These are phyloP conservation scores for Phaseolus coccineus DNA, from an alignment of 331 rosid genomes.

Conservation along the genomic window DNA sequence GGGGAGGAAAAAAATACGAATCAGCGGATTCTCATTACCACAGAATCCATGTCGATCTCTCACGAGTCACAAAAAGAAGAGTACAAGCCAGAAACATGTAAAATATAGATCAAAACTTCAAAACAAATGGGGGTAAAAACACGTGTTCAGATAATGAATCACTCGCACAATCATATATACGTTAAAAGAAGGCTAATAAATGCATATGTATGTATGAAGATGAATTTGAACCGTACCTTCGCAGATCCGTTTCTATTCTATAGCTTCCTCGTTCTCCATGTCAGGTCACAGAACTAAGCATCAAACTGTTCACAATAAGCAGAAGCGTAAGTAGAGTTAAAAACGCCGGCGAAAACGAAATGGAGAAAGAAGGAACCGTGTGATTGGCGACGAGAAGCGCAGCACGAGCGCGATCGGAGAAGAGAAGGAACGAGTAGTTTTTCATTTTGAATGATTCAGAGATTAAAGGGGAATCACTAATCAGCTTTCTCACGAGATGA, in stretches of 20 bases:
- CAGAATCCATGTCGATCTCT: neutral
- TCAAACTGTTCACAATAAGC: constrained; percentile 34
- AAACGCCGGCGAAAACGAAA: neutral
- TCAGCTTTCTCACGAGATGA: neutral
- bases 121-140: neutral
- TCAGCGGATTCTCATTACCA: neutral
- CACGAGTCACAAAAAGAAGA: neutral
- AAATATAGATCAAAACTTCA: neutral
- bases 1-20: neutral
- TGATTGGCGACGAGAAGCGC: neutral
- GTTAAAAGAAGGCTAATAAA: neutral
- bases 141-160: neutral
- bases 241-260: constrained; percentile 1
- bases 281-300: neutral
- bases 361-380: neutral
- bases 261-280: neutral
- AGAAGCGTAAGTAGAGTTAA: neutral
- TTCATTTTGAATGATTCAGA: neutral
- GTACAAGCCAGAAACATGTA: neutral
- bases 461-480: neutral
- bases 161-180: neutral
- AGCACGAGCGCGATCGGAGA: constrained; percentile 38
- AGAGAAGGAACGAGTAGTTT: neutral
- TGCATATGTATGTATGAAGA: neutral
- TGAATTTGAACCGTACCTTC: constrained; percentile 37